Conservation (phyloP, 805 yeast genomes). For the Yamadazyma paraphyllophila region DNA sequence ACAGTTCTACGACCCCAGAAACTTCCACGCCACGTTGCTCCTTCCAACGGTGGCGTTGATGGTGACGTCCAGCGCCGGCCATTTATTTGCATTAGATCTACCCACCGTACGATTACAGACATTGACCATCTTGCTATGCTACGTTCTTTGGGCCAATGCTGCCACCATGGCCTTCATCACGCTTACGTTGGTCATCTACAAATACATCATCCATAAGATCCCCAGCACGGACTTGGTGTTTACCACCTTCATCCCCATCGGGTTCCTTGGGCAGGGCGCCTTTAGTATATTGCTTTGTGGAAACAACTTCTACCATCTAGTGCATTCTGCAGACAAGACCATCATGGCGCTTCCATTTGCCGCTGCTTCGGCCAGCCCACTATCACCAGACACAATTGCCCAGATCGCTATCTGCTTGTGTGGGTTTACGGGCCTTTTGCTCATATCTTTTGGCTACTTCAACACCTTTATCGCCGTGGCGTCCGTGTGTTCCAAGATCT, state of each 20-base stretch:
- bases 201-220: constrained; percentile 54
- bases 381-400: not conserved
- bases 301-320: constrained; percentile 30
- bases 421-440: constrained; percentile 41
- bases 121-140: constrained; percentile 52
- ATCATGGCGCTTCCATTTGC: not conserved
- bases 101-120: constrained; percentile 44
- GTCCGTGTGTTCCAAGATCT: constrained; percentile 43
- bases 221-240: constrained; percentile 57
- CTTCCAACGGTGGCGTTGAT: constrained; percentile 80
- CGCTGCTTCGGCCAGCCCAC: not conserved
- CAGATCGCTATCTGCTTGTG: constrained; percentile 11
- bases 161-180: constrained; percentile 56
- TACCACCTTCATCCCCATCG: constrained; percentile 75
- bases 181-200: constrained; percentile 57
- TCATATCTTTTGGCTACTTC: constrained; percentile 57
- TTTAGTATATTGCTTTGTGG: constrained; percentile 63
- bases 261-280: constrained; percentile 84
- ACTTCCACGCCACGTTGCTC: constrained; percentile 56
- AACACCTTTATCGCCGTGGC: constrained; percentile 36
- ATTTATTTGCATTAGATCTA: constrained; percentile 45
- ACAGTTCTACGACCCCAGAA: constrained; percentile 21
- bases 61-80: constrained; percentile 74
- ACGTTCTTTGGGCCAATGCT: constrained; percentile 70
- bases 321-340: constrained; percentile 3